Base-by-base conservation (phyloP, 257 asterid species). In the Capsicum rhomboideum region DNA sequence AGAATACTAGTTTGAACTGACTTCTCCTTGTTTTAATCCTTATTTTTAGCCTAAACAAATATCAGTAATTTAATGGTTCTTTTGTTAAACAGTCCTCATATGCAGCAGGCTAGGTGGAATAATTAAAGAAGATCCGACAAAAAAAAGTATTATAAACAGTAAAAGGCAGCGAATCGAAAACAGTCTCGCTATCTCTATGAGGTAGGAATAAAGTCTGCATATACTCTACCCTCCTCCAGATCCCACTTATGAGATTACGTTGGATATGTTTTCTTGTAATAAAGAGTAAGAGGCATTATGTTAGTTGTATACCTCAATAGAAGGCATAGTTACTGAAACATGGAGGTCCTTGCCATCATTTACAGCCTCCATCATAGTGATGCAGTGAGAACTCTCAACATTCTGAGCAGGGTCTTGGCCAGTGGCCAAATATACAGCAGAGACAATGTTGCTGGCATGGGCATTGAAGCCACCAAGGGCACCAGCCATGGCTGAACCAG, bases 401-500 rank as follows among this genome's bases (percentile, higher is more conserved):
- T 90, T 90, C 82, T 90, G 93, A 40, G 93, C 93, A 28, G 93
- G 93, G 84, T 90, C 93, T 56, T 90, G 93, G 23, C 93, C 93
- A 1, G 93, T 90, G 87, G 93, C 93, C 59, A 90, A 23, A 86
- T 26, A 90, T 21, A 90, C 86, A 8, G 93, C 93, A 3, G 90
- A 85, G 83, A 90, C 90, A 34, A 90, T 89, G 75, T 90, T 90
- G 83, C 91, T 87, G 20, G 93, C 93, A 79, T 90, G 93, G 28
- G 93, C 93, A 74, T 90, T 90, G 90, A 90, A 90, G 42, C 93
- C 93, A 72, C 93, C 93, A 52, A 90, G 93, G 54, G 91, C 84
- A 56, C 93, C 93, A 5, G 93, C 93, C 84, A 90, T 85, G 64
- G 93, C 93, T 9, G 93, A 90, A 9, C 93, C 93, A 10, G 91